A percentile compares a stretch with the other conserved stretches of the same genome.
Conservation (phyloP, 2,329 filamentous ascomycete genomes). For the Tricladium varicosporioides region DNA sequence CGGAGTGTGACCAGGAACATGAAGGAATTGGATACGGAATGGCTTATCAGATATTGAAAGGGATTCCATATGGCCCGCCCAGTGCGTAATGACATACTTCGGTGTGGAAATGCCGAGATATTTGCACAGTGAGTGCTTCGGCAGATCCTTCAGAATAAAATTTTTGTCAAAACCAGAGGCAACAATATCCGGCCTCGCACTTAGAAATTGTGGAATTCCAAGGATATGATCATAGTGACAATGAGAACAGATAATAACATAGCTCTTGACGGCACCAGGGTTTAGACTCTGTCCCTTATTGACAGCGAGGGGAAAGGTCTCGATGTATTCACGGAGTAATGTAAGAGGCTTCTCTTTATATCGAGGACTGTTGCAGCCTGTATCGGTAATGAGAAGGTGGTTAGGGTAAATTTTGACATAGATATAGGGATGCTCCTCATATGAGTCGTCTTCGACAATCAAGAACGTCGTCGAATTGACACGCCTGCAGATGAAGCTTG, state of each 20-base stretch:
- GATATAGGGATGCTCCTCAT: slow-evolving; percentile 43
- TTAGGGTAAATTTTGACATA: slow-evolving; percentile 42
- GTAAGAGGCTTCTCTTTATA: slow-evolving; percentile 28
- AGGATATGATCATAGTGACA: slow-evolving; percentile 46
- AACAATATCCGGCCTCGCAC: slow-evolving; percentile 27
- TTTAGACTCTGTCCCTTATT: slow-evolving; percentile 40
- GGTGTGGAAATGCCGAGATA: slow-evolving; percentile 38
- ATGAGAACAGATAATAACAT: slow-evolving; percentile 44
- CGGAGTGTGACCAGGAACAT: slow-evolving; percentile 47
- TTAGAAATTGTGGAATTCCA: slow-evolving; percentile 27
- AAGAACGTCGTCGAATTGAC: slow-evolving; percentile 44
- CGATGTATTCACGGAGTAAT: slow-evolving; percentile 41
- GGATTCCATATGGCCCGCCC: slow-evolving; percentile 38
- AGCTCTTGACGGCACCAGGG: slow-evolving; percentile 32
- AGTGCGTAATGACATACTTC: slow-evolving; percentile 40
- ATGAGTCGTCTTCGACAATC: slow-evolving; percentile 43
- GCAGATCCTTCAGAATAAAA: slow-evolving; percentile 41
- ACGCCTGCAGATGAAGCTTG: slow-evolving; percentile 36
- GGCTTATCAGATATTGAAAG: slow-evolving; percentile 27
- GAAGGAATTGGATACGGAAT: slow-evolving; percentile 41
- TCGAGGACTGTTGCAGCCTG: slow-evolving; percentile 42
- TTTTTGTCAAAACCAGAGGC: slow-evolving; percentile 36
- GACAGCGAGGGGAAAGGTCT: slow-evolving; percentile 37
- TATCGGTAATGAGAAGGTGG: slow-evolving; percentile 42
- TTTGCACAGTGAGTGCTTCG: slow-evolving; percentile 41